Evolutionary conservation across 169 alveolate genomes (phyloP).

Genomic region (Plasmodium knowlesi): DNA sequence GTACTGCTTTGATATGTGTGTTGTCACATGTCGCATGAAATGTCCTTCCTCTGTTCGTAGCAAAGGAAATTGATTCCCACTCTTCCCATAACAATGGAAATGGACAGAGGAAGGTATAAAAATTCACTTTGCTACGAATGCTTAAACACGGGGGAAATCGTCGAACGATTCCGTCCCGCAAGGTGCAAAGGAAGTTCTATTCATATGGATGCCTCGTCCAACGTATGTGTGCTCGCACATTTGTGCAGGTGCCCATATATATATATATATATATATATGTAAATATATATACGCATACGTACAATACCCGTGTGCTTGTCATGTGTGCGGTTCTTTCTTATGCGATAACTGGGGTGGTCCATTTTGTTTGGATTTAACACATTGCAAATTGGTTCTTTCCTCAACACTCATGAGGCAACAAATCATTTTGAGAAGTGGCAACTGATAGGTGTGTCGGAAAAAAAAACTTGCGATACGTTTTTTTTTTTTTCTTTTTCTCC

Average conservation of each 20-base stretch:
- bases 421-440: not conserved
- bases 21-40: not conserved
- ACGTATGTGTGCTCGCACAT: not conserved
- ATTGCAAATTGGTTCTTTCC: not conserved
- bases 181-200: not conserved
- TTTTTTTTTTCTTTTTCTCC: not conserved
- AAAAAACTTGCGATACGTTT: not conserved
- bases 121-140: not conserved
- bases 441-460: not conserved
- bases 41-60: not conserved
- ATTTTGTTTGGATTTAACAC: not conserved
- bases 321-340: too few relatives aligned
- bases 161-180: not conserved
- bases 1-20: not conserved
- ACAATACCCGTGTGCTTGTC: not conserved
- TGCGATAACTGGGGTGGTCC: too few relatives aligned
- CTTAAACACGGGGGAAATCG: not conserved
- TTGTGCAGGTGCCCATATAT: not conserved
- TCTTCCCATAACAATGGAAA: not conserved
- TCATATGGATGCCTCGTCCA: not conserved
- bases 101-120: not conserved
- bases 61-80: not conserved
- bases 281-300: not conserved
- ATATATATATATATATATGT: too few relatives aligned
- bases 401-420: not conserved